Evolutionary conservation across 2,329 filamentous ascomycete species (phyloP), one percentile per base, ranked within the genome.

Genomic region (Aspergillus sp.): DNA sequence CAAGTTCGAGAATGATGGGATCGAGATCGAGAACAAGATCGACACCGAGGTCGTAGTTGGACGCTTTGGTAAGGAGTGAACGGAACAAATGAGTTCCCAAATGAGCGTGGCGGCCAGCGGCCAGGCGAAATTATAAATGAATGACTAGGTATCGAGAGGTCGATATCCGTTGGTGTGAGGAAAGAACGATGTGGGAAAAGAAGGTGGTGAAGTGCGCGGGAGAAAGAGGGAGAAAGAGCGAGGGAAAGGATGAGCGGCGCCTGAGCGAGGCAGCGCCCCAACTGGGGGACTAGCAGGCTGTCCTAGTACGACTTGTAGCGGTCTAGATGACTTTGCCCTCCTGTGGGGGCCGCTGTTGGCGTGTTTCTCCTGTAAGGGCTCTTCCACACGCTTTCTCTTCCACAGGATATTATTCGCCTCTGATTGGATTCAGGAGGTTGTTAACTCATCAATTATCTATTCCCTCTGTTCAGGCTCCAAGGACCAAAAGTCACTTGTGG

Each of bases 61-160:
- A 45, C 49, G 34, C 34, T 61, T 55, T 45, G 38, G 61, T 57
- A 73, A 74, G 58, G 71, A 74, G 66, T 70, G 72, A 68, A 72
- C 64, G 62, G 64, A 63, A 67, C 62, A 57, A 57, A 50, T 28
- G 22, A 53, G 41, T 66, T 61, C 65, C 67, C 62, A 59, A 54
- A 43, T 71, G 51, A 59, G 68, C 74, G 64, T 62, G 72, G 66
- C 64, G 66, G 70, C 67, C 65, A 68, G 61, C 64, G 65, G 66
- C 67, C 64, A 68, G 46, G 38, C 49, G 56, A 7, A 54, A 61
- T 52, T 28, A 56, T 47, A 59, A 64, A 63, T 63, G 62, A 64
- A 55, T 54, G 64, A 54, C 54, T 49, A 54, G 41, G 43, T 60
- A 58, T 53, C 56, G 34, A 59, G 54, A 54, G 31, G 28, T 38